Conservation (phyloP, 1,284 basidiomycete species). For the Ustilago xerochloae region DNA sequence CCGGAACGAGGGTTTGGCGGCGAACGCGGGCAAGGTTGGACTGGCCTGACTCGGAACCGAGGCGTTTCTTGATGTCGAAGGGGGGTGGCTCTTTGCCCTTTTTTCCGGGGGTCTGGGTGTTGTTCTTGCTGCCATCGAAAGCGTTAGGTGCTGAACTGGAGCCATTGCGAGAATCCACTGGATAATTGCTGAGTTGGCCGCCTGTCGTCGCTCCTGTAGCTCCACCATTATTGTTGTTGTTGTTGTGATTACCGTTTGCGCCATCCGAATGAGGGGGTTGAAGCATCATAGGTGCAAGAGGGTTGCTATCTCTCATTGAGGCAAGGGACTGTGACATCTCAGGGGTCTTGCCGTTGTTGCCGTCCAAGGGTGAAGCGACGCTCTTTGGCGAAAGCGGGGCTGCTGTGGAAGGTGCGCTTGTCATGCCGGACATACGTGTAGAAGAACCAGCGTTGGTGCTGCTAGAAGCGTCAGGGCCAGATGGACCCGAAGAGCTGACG, state of each 20-base stretch:
- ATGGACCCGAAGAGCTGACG: slow-evolving; percentile 13
- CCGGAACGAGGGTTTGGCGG: slow-evolving; percentile 80
- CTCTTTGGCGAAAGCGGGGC: slow-evolving; percentile 53
- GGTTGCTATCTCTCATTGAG: slow-evolving; percentile 6
- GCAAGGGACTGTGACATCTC: slow-evolving; percentile 20
- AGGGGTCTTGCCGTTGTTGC: slow-evolving; percentile 24
- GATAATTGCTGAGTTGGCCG: too few relatives aligned
- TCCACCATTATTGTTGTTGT: too few relatives aligned
- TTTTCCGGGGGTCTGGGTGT: neutral
- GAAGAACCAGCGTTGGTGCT: slow-evolving; percentile 24
- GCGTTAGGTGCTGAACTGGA: slow-evolving; percentile 1
- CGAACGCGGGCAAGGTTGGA: slow-evolving; percentile 54
- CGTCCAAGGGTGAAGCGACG: slow-evolving; percentile 36
- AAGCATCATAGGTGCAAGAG: slow-evolving; percentile 34
- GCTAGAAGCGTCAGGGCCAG: slow-evolving; percentile 4
- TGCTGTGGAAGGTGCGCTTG: slow-evolving; percentile 27
- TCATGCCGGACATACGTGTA: slow-evolving; percentile 21
- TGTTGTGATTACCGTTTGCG: slow-evolving; percentile 24
- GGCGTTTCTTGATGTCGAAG: slow-evolving; percentile 4
- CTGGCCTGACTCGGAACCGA: slow-evolving; percentile 7
- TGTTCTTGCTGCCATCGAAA: slow-evolving; percentile 5
- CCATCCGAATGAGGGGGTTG: slow-evolving; percentile 51
- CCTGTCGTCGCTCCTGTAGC: slow-evolving; percentile 37
- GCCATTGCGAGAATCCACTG: slow-evolving; percentile 31
- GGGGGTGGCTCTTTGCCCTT: neutral